A percentile compares a stretch with the other conserved stretches of the same genome.
These are phyloP conservation scores for Clavariopsis aquatica DNA, from an alignment of 495 filamentous ascomycete genomes.

Conservation along the genomic window DNA sequence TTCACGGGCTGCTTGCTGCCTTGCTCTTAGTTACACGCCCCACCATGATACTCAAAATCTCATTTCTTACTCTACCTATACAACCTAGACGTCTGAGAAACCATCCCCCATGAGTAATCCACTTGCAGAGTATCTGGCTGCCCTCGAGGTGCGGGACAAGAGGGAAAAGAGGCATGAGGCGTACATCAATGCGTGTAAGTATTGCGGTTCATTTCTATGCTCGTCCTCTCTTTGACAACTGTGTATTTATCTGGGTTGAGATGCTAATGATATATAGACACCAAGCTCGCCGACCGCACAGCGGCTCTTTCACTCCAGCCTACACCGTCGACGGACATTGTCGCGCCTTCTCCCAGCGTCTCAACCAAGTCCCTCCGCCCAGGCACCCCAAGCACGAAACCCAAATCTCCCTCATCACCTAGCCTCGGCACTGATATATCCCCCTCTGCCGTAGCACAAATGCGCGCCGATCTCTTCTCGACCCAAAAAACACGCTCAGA, in stretches of 20 bases:
- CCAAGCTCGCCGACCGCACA: constrained; percentile 48
- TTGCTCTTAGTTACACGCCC: neutral
- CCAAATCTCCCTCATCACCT: constrained; percentile 8
- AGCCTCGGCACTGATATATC: constrained; percentile 14
- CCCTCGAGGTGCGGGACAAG: constrained; percentile 43
- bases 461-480: constrained; percentile 44
- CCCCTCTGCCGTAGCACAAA: constrained; percentile 28
- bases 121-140: constrained; percentile 43
- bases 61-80: neutral
- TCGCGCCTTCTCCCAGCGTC: constrained; percentile 3
- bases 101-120: constrained; percentile 43
- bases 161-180: constrained; percentile 42
- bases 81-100: neutral
- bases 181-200: constrained; percentile 45
- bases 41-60: constrained; percentile 7
- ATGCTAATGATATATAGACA: constrained; percentile 37
- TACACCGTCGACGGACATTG: constrained; percentile 5
- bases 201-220: neutral
- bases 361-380: constrained; percentile 19
- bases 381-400: constrained; percentile 18
- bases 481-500: constrained; percentile 43
- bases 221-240: neutral
- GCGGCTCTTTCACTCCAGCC: constrained; percentile 27
- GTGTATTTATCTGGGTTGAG: neutral
- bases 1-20: neutral